Conservation (phyloP, 805 yeast genomes). For the Kodamaea fukazawae region DNA sequence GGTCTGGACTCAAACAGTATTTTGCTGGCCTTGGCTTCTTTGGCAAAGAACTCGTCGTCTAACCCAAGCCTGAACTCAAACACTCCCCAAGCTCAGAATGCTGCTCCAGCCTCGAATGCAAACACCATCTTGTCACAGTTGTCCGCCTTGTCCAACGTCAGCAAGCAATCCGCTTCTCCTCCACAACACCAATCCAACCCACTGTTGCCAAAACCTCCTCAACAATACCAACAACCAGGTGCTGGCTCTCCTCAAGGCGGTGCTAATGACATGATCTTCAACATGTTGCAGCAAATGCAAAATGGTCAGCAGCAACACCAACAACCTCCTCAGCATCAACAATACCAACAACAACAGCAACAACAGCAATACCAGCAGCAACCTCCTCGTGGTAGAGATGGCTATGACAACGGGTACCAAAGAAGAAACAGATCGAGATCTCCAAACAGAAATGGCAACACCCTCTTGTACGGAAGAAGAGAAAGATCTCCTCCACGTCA, state of each 20-base stretch:
- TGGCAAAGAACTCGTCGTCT: constrained; percentile 44
- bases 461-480: constrained; percentile 20
- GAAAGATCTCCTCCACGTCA: constrained; percentile 30
- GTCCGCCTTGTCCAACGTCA: constrained; percentile 36
- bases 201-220: constrained; percentile 13
- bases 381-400: constrained; percentile 28
- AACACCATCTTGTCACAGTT: constrained; percentile 43
- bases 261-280: constrained; percentile 44
- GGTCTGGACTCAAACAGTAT: constrained; percentile 54
- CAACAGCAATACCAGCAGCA: constrained; percentile 7
- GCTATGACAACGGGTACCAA: constrained; percentile 31
- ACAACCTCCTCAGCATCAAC: constrained; percentile 1
- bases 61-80: constrained; percentile 30
- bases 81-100: constrained; percentile 26
- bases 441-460: constrained; percentile 33
- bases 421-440: constrained; percentile 57
- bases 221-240: constrained; percentile 10
- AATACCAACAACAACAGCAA: constrained; percentile 1
- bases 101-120: constrained; percentile 28
- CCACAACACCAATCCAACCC: constrained; percentile 4
- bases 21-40: constrained; percentile 65
- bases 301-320: constrained; percentile 12
- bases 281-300: constrained; percentile 54
- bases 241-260: constrained; percentile 14
- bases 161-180: constrained; percentile 1